Evolutionary conservation across 768 basidiomycete species (phyloP).

Genomic region (Russula sp.): DNA sequence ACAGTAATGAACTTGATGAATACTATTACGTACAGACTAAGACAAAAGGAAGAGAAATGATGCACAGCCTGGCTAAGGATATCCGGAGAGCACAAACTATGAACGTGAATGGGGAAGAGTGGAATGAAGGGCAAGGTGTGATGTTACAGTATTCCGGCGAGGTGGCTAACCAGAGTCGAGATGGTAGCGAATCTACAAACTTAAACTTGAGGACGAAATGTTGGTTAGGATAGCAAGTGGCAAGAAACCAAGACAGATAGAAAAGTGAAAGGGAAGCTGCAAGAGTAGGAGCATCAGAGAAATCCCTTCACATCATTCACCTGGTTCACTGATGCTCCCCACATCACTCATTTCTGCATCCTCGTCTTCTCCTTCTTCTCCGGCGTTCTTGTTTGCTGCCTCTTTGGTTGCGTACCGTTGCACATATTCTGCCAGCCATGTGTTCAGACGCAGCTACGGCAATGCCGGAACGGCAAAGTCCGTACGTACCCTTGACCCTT

Average conservation of each 20-base stretch:
- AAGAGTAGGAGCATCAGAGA: neutral
- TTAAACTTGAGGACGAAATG: neutral
- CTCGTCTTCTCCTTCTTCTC: conserved; percentile 62
- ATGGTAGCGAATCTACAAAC: conserved; percentile 8
- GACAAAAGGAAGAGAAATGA: conserved; percentile 4
- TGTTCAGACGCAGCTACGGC: neutral
- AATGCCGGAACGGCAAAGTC: neutral
- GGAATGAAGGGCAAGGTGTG: neutral
- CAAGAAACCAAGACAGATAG: neutral
- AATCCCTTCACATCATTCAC: conserved; percentile 33
- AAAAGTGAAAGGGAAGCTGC: neutral
- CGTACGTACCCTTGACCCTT: conserved; percentile 82
- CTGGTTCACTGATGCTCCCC: conserved; percentile 71
- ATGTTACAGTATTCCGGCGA: neutral
- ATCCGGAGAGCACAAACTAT: conserved; percentile 2
- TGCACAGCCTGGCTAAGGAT: conserved; percentile 10
- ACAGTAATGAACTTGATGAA: conserved; percentile 12
- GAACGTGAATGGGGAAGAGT: neutral
- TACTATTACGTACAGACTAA: conserved; percentile 13
- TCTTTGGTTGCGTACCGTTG: conserved; percentile 90
- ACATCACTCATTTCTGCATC: conserved; percentile 85
- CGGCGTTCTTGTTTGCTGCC: conserved; percentile 69
- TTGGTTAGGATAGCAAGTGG: neutral
- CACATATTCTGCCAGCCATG: conserved; percentile 73
- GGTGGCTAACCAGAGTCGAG: neutral